Evolutionary conservation across 1,284 basidiomycete genomes (phyloP), one percentile per base, ranked within the genome.

Genomic region (Dichomitus squalens): DNA sequence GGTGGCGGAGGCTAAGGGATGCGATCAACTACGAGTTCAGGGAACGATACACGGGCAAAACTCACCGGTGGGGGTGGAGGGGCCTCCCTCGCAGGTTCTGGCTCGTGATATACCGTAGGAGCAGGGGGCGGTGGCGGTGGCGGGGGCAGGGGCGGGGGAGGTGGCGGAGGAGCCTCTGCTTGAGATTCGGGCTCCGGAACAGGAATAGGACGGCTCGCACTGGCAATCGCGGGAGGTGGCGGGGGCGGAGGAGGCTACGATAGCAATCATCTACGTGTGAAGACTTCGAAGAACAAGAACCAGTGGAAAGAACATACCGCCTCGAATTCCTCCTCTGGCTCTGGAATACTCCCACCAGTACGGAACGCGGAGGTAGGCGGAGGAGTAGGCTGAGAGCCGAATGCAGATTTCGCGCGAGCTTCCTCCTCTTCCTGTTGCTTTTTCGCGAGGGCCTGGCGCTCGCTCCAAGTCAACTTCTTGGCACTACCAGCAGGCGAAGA

Each of bases 381-480:
- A 6, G 66, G 47, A 1, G 64, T 59, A 2, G 78, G 66, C 25
- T 76, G 39, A 29, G 61, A 64, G 57, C 62, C 68, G 5, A 67
- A 76, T 2, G 89, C 89, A 43, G 80, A 78, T 44, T 79, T 79
- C 66, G 91, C 93, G 25, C 76, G 79, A 2, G 79, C 78, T 59
- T 93, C 92, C 59, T 97, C 95, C 66, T 92, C 92, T 64, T 88
- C 90, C 9, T 81, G 78, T 66, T 93, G 89, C 68, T 88, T 89
- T 79, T 95, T 95, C 3, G 93, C 88, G 31, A 88, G 75, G 0
- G 92, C 93, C 70, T 96, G 94, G 36, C 95, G 80, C 72, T 96
- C 91, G 59, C 85, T 89, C 95, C 95, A 96, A 0, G 93, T 95
- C 54, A 96, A 74, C 71, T 94, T 95, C 79, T 92, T 91, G 3